Base-by-base conservation (phyloP, 1,284 basidiomycete species). In the Cutaneotrichosporon daszewskae region DNA sequence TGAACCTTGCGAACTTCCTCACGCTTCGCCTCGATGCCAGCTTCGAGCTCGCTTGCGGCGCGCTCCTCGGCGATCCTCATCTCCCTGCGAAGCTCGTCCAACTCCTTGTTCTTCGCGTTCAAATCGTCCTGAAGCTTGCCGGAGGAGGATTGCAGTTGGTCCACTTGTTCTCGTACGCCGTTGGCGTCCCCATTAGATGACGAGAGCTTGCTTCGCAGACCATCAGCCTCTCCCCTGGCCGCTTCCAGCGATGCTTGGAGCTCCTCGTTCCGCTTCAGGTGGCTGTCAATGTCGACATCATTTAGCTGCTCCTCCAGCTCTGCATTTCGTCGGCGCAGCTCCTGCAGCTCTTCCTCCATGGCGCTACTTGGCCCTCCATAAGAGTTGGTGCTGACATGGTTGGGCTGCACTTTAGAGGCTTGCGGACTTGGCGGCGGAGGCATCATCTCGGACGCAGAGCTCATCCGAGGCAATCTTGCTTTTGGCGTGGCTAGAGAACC, bases 371-470 rank as follows among this genome's bases (percentile, higher is more conserved):
- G n/a, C n/a, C n/a, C n/a, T n/a, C n/a, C n/a, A n/a, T n/a, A n/a
- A n/a, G n/a, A n/a, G n/a, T n/a, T n/a, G 24, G 23, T 64, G 47
- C 22, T 17, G 9, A 5, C 18, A 10, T 55, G 32, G 23, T 36
- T 32, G 7, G 43, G 17, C 18, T 8, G 40, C 5, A 53, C 38
- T 22, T 42, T 48, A 11, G 31, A n/a, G 32, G 40, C 25, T 44
- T 58, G 45, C 46, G 72, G 72, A 20, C 65, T 68, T 1, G 71
- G 66, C 10, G 72, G 72, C 18, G 72, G 71, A 0, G 69, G 72
- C 72, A 72, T 72, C 51, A 58, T 59, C 11, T 66, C 63, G 16
- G 54, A 38, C 5, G 57, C 49, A n/a, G n/a, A n/a, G 31, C 61
- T 60, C 11, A 50, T 50, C 16, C 64, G 46, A 2, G 62, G 60